Conservation (phyloP, 225 moss, liverwort and hornwort species). For the Antitrichia curtipendula region DNA sequence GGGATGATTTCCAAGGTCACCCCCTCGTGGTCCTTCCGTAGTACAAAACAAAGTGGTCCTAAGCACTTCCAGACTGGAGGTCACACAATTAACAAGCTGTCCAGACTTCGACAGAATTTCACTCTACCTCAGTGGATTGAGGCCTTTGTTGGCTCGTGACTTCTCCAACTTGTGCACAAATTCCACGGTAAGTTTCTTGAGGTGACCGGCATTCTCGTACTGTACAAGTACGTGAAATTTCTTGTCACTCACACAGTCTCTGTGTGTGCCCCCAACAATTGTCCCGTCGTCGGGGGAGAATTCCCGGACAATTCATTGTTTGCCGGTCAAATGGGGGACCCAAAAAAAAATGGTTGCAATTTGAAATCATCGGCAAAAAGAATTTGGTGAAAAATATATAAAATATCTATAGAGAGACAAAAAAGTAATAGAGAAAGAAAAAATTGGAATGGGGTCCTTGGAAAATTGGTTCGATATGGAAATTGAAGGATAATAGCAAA, state of each 20-base stretch:
- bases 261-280: neutral
- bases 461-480: neutral
- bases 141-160: neutral
- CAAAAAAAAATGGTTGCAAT: rapidly evolving
- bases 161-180: neutral
- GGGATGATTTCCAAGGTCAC: no score
- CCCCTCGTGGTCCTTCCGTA: no score
- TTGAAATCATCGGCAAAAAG: neutral
- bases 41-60: neutral
- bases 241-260: neutral
- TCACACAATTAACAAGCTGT: neutral
- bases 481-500: neutral
- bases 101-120: neutral
- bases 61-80: neutral
- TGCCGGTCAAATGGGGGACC: neutral
- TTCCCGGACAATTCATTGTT: neutral
- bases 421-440: no score
- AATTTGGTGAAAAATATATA: neutral
- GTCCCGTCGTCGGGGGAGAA: neutral
- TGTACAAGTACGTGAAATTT: neutral
- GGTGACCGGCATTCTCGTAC: neutral
- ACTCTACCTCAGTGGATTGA: neutral
- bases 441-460: rapidly evolving
- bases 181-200: neutral
- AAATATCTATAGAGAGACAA: no score